A percentile compares a stretch with the other conserved stretches of the same genome.
Conservation (phyloP, 129 eudicot species). For the Artemisia tridentata region DNA sequence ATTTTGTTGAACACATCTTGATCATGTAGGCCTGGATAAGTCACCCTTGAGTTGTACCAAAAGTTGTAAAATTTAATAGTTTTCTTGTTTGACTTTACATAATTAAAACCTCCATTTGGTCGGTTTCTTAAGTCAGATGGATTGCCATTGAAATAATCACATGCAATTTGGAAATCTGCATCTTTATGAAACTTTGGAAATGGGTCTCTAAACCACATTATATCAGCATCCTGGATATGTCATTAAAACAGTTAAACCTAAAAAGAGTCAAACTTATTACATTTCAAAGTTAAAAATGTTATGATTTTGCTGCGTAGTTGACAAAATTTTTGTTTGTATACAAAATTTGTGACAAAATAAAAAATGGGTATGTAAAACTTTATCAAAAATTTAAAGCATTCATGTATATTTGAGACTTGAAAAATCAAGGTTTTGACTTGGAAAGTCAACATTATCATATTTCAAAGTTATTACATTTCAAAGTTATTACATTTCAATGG, state of each 20-base stretch:
- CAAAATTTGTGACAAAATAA: not conserved
- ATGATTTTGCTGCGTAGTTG: not conserved
- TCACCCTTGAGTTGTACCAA: constrained; percentile 58
- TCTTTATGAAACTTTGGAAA: constrained; percentile 51
- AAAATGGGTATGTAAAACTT: not conserved
- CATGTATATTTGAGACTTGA: not conserved
- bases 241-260: too few relatives aligned
- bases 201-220: constrained; percentile 87
- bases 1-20: constrained; percentile 67
- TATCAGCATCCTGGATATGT: constrained; percentile 48
- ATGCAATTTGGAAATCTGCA: constrained; percentile 65
- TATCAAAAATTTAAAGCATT: not conserved
- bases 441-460: not conserved
- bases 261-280: not conserved
- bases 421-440: not conserved
- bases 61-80: constrained; percentile 61
- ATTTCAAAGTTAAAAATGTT: not conserved
- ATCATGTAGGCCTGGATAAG: constrained; percentile 52
- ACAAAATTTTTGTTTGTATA: not conserved
- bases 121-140: constrained; percentile 42
- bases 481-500: too few relatives aligned
- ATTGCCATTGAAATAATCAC: constrained; percentile 52
- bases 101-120: constrained; percentile 71
- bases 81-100: constrained; percentile 53
- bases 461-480: too few relatives aligned